phyloP scores from a whole-genome alignment of 768 basidiomycete genomes.

The Hygrocybe coccinea region DNA sequence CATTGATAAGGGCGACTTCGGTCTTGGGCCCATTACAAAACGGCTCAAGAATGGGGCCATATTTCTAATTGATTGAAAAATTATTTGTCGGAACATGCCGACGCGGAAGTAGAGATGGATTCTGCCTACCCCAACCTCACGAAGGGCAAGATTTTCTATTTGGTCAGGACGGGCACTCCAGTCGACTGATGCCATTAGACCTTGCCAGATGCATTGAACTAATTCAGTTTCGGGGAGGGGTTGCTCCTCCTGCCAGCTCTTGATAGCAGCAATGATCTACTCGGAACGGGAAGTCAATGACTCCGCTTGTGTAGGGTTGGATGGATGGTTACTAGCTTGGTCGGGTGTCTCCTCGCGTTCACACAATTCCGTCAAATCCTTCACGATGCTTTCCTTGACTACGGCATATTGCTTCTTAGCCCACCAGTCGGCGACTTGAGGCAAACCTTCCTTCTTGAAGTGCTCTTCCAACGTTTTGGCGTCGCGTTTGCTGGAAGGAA shows the following conservation, averaged over 20 bases:
- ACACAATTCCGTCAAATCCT: constrained; percentile 63
- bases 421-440: constrained; percentile 90
- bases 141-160: constrained; percentile 81
- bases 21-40: constrained; percentile 88
- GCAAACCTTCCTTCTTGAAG: constrained; percentile 75
- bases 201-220: constrained; percentile 87
- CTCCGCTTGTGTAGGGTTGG: neutral
- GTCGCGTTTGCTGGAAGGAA: constrained; percentile 79
- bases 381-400: constrained; percentile 72
- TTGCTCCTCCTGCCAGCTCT: constrained; percentile 64
- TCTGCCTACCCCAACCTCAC: constrained; percentile 72
- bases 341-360: constrained; percentile 65
- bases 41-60: constrained; percentile 78
- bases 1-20: constrained; percentile 90
- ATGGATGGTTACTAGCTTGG: constrained; percentile 43
- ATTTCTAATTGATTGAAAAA: constrained; percentile 49
- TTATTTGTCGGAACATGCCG: neutral
- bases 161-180: constrained; percentile 89
- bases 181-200: constrained; percentile 81
- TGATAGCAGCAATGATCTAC: constrained; percentile 75
- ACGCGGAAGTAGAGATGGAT: neutral
- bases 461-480: constrained; percentile 73
- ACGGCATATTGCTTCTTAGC: constrained; percentile 82
- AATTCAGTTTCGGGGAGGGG: constrained; percentile 85
- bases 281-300: constrained; percentile 4